Evolutionary conservation across 257 asterid species (phyloP), one percentile per base, ranked within the genome.

Genomic region (Rehmannia glutinosa): DNA sequence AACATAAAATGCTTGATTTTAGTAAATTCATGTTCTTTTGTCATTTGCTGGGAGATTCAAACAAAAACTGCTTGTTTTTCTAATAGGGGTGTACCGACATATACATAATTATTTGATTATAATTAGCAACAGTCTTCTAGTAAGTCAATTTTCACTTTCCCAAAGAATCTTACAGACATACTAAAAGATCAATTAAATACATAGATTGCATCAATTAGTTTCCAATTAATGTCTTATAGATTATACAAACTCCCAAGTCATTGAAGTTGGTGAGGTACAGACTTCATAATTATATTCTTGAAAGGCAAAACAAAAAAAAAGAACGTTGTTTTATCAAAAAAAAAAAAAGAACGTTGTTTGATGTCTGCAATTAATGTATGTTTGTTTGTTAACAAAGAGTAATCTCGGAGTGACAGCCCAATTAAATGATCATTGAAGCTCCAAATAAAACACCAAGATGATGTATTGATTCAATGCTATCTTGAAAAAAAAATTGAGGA

Each of bases 131-230:
- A 68, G 66, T 71, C 59, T 69, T 78, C 73, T 64, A 77, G 76
- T 49, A 69, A 62, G 73, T 69, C 72, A 73, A 73, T 72, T 33
- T 8, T 27, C n/a, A 52, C 38, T 70, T 55, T 39, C 20, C 69
- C 21, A 68, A 47, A 67, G 76, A 76, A 73, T 73, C 75, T 73
- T 75, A 83, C 89, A 84, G 80, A 84, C 89, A 84, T 84, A 70
- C 82, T 59, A 63, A 35, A 39, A 42, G 81, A 64, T 77, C 86
- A 69, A 77, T 84, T 77, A 71, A 82, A 70, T 65, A 53, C 47
- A 62, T 17, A 46, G 59, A 54, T 54, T 64, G 17, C 83, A 62
- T 75, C 52, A 74, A 79, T 79, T 61, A 61, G 62, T 75, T 82
- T 50, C 57, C 46, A 57, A 73, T 68, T 27, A 74, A 65, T 70